A percentile compares a stretch with the other conserved stretches of the same genome.
Conservation (phyloP, 2,329 filamentous ascomycete genomes). For the Botrytis pseudocinerea region DNA sequence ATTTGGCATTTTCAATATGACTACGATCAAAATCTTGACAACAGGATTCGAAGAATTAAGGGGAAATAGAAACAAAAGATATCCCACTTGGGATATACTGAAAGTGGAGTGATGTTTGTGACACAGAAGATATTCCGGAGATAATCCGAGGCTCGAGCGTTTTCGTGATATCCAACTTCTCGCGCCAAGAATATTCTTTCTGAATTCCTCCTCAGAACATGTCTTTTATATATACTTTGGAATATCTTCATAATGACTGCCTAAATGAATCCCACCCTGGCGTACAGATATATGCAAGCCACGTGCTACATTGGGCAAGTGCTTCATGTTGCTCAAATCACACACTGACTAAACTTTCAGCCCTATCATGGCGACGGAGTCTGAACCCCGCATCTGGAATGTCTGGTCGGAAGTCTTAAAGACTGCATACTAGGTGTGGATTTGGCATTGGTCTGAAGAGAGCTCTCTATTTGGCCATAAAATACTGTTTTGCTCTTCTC, state of each 20-base stretch:
- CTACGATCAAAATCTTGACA: not conserved
- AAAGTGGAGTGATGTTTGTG: not conserved
- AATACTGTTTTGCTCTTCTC: not conserved
- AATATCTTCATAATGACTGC: not conserved
- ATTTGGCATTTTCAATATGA: constrained; percentile 37
- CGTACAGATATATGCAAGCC: not conserved
- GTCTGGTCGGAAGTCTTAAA: not conserved
- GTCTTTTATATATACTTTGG: not conserved
- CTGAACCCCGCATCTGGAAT: not conserved
- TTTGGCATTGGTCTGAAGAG: not conserved
- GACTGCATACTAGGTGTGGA: not conserved
- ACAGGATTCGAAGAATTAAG: not conserved
- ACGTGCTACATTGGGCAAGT: not conserved
- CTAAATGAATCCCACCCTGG: not conserved
- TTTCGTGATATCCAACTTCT: not conserved
- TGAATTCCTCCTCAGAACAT: not conserved
- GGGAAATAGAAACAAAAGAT: not conserved
- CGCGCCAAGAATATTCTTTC: not conserved
- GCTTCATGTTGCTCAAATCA: not conserved
- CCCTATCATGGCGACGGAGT: not conserved
- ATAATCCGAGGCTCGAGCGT: not conserved
- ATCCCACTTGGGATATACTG: not conserved
- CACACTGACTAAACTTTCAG: not conserved
- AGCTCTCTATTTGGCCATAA: not conserved
- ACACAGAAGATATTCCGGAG: constrained; percentile 1